Evolutionary conservation across 129 eudicot species (phyloP).

Genomic region (Apium graveolens): DNA sequence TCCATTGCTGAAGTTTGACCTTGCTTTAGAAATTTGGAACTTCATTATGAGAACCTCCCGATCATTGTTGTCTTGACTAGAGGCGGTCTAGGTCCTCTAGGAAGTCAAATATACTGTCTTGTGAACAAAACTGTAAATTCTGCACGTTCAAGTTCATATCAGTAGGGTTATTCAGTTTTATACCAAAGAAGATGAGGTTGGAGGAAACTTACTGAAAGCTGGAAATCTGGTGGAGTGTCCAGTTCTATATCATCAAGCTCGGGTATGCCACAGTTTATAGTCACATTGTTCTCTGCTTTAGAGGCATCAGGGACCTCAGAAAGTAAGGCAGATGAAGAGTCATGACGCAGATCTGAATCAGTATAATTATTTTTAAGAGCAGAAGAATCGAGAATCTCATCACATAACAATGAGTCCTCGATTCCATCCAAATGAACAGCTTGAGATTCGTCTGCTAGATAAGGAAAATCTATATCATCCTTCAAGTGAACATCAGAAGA

Average conservation of each 20-base stretch:
- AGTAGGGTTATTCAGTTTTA: background rate
- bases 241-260: constrained; percentile 63
- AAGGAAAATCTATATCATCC: constrained; percentile 18
- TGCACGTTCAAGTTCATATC: constrained; percentile 19
- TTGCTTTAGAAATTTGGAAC: constrained; percentile 4
- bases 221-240: constrained; percentile 72
- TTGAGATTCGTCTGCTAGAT: constrained; percentile 52
- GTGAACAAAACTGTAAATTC: constrained; percentile 68
- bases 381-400: constrained; percentile 42
- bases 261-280: constrained; percentile 27
- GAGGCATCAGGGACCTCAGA: constrained; percentile 9
- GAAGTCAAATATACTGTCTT: constrained; percentile 64
- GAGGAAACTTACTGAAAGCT: constrained; percentile 44
- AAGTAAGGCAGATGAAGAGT: constrained; percentile 16
- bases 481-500: constrained; percentile 18
- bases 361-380: constrained; percentile 19
- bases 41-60: background rate
- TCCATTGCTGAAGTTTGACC: background rate
- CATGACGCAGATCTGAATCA: constrained; percentile 23
- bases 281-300: constrained; percentile 19
- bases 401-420: constrained; percentile 39
- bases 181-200: background rate
- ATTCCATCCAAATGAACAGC: constrained; percentile 29
- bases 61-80: constrained; percentile 13
- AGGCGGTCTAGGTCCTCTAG: constrained; percentile 21